A percentile compares a stretch with the other conserved stretches of the same genome.
Evolutionary conservation across 441 rosid species (phyloP).

Genomic region (Eruca vesicaria): DNA sequence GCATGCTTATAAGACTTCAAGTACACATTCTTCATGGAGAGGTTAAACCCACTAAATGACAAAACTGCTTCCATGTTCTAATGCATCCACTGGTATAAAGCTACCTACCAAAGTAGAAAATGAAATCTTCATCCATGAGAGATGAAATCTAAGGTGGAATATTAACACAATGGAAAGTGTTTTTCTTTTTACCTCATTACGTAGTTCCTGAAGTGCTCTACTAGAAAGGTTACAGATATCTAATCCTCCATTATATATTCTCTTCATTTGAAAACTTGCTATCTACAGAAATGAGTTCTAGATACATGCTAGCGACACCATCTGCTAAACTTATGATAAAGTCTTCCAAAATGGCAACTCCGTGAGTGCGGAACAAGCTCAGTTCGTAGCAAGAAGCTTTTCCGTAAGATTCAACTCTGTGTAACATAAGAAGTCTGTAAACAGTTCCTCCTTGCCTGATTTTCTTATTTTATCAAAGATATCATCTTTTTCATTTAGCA

Average conservation of each 20-base stretch:
- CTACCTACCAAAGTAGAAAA: conserved; percentile 1
- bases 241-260: conserved; percentile 51
- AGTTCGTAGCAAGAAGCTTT: conserved; percentile 52
- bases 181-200: conserved; percentile 67
- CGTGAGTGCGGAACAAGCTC: conserved; percentile 55
- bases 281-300: conserved; percentile 90
- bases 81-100: background rate
- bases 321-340: conserved; percentile 79
- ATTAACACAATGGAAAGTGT: conserved; percentile 6
- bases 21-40: no score
- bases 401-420: conserved; percentile 58
- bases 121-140: background rate
- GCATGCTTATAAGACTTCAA: no score
- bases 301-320: conserved; percentile 71
- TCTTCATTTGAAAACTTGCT: conserved; percentile 64
- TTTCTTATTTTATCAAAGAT: conserved; percentile 57
- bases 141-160: conserved; percentile 10
- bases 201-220: conserved; percentile 75
- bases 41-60: no score
- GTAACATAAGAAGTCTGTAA: conserved; percentile 71
- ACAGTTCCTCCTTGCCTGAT: conserved; percentile 82
- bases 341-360: conserved; percentile 82
- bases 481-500: conserved; percentile 57
- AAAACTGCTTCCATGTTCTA: no score
- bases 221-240: conserved; percentile 77